Base-by-base conservation (phyloP, 1,284 basidiomycete species). In the Fomitopsis pinicola region DNA sequence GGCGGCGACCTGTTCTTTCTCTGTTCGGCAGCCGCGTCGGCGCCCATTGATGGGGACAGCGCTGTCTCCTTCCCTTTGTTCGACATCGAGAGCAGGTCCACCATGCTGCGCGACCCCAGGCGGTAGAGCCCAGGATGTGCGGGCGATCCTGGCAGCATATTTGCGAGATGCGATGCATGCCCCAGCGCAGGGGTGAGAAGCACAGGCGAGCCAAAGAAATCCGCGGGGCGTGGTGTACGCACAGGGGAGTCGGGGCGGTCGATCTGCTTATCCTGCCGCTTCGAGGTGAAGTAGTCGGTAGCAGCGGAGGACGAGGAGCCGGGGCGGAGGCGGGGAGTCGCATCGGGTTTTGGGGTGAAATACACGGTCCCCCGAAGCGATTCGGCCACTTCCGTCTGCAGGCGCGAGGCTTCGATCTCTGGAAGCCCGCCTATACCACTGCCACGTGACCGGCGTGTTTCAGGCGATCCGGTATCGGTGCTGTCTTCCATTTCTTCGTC, bases 101-200 rank as follows among this genome's bases (percentile, higher is more conserved):
- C 70, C 79, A 85, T 82, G 55, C 81, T 83, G 55, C 75, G 81
- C 35, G 91, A 92, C 0, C 81, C 80, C 35, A 85, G 87, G 56
- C 82, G 80, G 69, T 87, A 87, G 63, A 89, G 72, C 19, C 76
- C 76, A 0, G 85, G 83, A 14, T 82, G 78, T 36, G 33, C 35
- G 22, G 70, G 67, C 6, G 67, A 63, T 5, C 67, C 66, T 57
- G 68, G 63, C n/a, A 63, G 62, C 48, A 56, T 57, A 22, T 62
- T 63, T 59, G 64, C 58, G 19, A 63, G 59, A 40, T 64, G 59
- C 28, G 56, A 54, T 17, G 28, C 53, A 50, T 59, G 57, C 58
- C 54, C 56, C 35, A 58, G n/a, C 22, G 22, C 55, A 15, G 57
- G 38, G 19, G 54, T 55, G 22, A 58, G 59, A 30, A 60, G 42